Evolutionary conservation across 768 basidiomycete species (phyloP).

Genomic region (Suillus sp.): DNA sequence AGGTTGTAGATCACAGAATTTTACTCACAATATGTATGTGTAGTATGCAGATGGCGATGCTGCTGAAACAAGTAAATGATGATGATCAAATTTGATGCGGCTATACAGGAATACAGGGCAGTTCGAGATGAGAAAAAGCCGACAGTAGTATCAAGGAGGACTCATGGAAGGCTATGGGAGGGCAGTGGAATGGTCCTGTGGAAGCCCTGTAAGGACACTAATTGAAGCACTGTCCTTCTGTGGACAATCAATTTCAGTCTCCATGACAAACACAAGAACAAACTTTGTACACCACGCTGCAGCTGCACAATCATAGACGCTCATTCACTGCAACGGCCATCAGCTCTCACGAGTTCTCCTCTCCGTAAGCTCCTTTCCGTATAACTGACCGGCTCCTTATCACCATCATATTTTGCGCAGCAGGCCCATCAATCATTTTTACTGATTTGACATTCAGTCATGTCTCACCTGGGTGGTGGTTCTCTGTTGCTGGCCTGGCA

Average conservation of each 20-base stretch:
- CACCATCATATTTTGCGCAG: neutral
- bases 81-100: constrained; percentile 6
- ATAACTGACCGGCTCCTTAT: neutral
- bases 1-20: neutral
- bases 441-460: neutral
- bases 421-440: constrained; percentile 8
- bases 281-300: neutral
- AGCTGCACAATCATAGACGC: neutral
- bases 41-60: constrained; percentile 1
- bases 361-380: neutral
- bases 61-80: neutral
- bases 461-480: constrained; percentile 45
- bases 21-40: constrained; percentile 11
- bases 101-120: neutral
- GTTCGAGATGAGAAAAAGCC: neutral
- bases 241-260: constrained; percentile 13
- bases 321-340: neutral
- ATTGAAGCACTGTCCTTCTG: neutral
- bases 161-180: constrained; percentile 4
- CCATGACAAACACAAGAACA: constrained; percentile 23
- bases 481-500: constrained; percentile 95
- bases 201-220: constrained; percentile 1
- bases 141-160: constrained; percentile 2
- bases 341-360: neutral
- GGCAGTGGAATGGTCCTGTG: neutral